phyloP scores from a whole-genome alignment of 176 grass and related monocot genomes.

The Tillandsia fasciculata region DNA sequence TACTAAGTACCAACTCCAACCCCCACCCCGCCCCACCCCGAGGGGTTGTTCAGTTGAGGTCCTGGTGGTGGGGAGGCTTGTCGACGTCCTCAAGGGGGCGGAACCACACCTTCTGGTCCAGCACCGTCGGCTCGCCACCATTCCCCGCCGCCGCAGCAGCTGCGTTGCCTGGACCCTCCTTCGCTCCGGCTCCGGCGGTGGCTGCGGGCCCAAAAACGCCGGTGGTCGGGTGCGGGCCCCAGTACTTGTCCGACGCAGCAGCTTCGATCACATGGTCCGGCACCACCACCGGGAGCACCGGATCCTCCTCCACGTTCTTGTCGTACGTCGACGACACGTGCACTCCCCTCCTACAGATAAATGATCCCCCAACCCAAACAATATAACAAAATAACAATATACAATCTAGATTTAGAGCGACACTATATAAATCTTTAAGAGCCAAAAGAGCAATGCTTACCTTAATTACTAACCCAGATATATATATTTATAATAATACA shows the following conservation, averaged over 20 bases:
- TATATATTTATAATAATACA: no score
- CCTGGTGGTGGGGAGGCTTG: constrained; percentile 30
- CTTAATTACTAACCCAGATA: no score
- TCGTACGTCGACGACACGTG: constrained; percentile 77
- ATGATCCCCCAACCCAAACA: not conserved
- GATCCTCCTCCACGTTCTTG: constrained; percentile 81
- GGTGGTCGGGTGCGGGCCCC: constrained; percentile 73
- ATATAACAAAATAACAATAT: not conserved
- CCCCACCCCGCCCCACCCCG: no score
- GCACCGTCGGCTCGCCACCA: constrained; percentile 27
- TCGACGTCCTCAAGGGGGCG: constrained; percentile 72
- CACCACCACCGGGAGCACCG: constrained; percentile 54
- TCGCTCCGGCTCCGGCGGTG: constrained; percentile 2
- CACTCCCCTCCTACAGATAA: constrained; percentile 39
- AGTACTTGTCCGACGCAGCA: constrained; percentile 64
- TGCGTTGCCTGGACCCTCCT: not conserved
- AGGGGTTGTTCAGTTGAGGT: not conserved
- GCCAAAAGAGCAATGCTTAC: no score
- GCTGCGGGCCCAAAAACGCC: constrained; percentile 74
- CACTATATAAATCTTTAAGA: no score
- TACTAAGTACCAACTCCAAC: no score
- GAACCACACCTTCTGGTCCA: constrained; percentile 94
- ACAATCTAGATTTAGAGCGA: no score
- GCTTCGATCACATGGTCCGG: constrained; percentile 86
- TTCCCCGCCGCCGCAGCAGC: constrained; percentile 1